Evolutionary conservation across 768 basidiomycete genomes (phyloP), one percentile per base, ranked within the genome.

Genomic region (Pisolithus microcarpus): DNA sequence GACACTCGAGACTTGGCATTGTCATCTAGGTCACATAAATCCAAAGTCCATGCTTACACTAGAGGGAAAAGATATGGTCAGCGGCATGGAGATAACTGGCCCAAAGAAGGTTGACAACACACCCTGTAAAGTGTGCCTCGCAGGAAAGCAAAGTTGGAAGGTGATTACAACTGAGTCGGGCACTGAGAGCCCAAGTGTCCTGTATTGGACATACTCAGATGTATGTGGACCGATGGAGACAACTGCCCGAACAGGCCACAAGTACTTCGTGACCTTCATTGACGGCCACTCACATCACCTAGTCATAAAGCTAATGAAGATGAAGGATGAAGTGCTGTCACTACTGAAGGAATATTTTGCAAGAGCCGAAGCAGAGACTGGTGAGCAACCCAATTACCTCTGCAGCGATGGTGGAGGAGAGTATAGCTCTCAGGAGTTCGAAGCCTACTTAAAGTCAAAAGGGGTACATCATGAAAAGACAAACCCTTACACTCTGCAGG

Each of bases 81-180:
- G 7, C 5, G n/a, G 50, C 0, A 51, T 55, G 50, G 42, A 43
- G 38, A 31, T 44, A 45, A 38, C 18, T 19, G 40, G 39, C 6
- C 5, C 39, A 18, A 48, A 11, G 23, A 45, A 30, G 3, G 26
- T 46, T 6, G 39, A 51, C 2, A 43, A 23, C n/a, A 18, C 16
- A 1, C 15, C 38, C 4, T 66, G 65, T 37, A 50, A 43, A 31
- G 37, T 55, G 3, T 62, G 65, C 50, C 53, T 63, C 10, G 30
- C 56, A 38, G 63, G 62, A 15, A 67, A 66, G 43, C 59, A 65
- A 37, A 21, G 56, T 0, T 46, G 52, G 7, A 38, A 50, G 9
- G 38, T 46, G 0, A 57, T 62, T 36, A 52, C 48, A 4, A 53
- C 56, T 11, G 7, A 46, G 24, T 55, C 57, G 3, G 38, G 7